Conservation (phyloP, 169 alveolate genomes). For the Toxoplasma gondii region DNA sequence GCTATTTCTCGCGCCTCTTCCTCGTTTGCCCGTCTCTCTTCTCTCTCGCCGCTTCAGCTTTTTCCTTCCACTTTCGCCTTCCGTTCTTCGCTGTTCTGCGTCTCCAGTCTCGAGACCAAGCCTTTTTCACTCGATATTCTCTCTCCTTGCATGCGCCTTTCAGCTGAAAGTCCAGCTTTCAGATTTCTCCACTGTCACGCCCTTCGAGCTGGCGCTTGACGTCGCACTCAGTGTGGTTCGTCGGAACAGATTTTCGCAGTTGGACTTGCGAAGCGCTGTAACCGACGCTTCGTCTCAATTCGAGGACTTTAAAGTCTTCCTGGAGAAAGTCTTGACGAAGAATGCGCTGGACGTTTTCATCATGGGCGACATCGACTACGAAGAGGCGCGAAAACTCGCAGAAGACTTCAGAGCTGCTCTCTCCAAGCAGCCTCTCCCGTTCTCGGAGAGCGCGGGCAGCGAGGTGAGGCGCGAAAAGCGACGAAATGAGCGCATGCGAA, state of each 20-base stretch:
- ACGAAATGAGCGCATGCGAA: neutral
- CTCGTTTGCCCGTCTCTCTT: too few species aligned
- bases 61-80: neutral
- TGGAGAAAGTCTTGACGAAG: neutral
- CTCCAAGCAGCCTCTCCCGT: constrained; percentile 30
- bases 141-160: neutral
- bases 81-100: neutral
- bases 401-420: constrained; percentile 26
- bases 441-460: constrained; percentile 48
- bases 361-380: constrained; percentile 64
- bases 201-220: constrained; percentile 61
- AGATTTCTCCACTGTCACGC: constrained; percentile 43
- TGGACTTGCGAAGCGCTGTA: constrained; percentile 42
- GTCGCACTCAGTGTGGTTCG: constrained; percentile 47
- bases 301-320: neutral
- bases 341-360: constrained; percentile 62
- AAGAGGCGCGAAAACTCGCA: constrained; percentile 36
- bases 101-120: neutral
- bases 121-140: too few species aligned
- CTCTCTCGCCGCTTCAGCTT: too few species aligned
- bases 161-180: constrained; percentile 49
- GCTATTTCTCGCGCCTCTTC: too few species aligned
- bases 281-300: neutral
- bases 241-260: constrained; percentile 30
- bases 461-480: constrained; percentile 49